These are phyloP conservation scores for Talaromyces thailandensis DNA, from an alignment of 495 filamentous ascomycete genomes.

Conservation along the genomic window DNA sequence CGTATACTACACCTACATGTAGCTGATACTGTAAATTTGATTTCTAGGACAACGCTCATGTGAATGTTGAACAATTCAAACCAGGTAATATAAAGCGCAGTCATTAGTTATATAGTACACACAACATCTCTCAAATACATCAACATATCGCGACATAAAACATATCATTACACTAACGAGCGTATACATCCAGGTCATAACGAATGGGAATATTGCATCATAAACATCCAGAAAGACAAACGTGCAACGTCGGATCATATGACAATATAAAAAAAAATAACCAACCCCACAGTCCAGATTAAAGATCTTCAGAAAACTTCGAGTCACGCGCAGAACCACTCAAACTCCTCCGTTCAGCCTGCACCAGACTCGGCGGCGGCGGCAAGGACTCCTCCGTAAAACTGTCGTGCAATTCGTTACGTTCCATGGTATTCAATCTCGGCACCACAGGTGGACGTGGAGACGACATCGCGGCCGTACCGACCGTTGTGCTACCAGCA, in stretches of 20 bases:
- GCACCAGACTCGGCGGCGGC: constrained; percentile 22
- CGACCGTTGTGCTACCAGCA: constrained; percentile 8
- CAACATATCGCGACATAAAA: background rate
- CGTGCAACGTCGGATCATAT: no score
- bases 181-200: background rate
- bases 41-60: no score
- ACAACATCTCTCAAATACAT: background rate
- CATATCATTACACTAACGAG: background rate
- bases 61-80: no score
- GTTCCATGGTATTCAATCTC: constrained; percentile 23
- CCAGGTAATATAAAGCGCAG: background rate
- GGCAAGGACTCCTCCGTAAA: constrained; percentile 38
- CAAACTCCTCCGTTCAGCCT: constrained; percentile 19
- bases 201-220: background rate
- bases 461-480: constrained; percentile 32
- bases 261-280: background rate
- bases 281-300: constrained; percentile 3
- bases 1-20: no score
- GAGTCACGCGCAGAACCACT: constrained; percentile 35
- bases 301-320: constrained; percentile 42
- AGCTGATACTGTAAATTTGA: no score
- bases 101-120: background rate
- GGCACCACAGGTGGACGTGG: constrained; percentile 21
- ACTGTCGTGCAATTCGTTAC: constrained; percentile 35
- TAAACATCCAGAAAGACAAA: background rate